Conservation (phyloP, 2,329 filamentous ascomycete genomes). For the Xylariaceae sp. region DNA sequence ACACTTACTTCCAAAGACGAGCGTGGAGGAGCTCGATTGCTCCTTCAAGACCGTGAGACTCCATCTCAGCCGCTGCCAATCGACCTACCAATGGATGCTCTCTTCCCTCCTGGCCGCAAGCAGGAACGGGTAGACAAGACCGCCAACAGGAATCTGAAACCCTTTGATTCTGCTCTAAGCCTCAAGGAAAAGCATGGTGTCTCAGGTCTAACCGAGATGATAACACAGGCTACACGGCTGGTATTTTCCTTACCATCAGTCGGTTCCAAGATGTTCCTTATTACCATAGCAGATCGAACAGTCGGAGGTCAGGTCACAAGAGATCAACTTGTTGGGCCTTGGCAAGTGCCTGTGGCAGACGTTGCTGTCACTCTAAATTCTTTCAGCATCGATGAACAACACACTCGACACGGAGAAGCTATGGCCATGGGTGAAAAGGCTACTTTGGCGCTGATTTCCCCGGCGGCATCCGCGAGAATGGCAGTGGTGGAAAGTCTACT, state of each 20-base stretch:
- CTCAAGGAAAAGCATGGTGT: conserved; percentile 61
- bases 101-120: conserved; percentile 29
- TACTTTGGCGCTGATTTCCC: conserved; percentile 76
- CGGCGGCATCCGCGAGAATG: conserved; percentile 90
- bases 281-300: conserved; percentile 90
- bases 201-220: conserved; percentile 47
- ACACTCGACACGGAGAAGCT: conserved; percentile 78
- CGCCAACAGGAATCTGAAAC: conserved; percentile 17
- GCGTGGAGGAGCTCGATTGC: conserved; percentile 62
- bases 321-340: conserved; percentile 94
- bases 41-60: conserved; percentile 45
- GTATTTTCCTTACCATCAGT: conserved; percentile 83
- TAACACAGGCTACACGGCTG: conserved; percentile 65
- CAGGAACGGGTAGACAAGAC: conserved; percentile 27
- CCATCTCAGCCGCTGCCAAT: conserved; percentile 27
- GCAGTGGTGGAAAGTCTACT: conserved; percentile 89
- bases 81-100: conserved; percentile 29
- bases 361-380: conserved; percentile 87
- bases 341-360: conserved; percentile 91
- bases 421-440: conserved; percentile 60
- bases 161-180: conserved; percentile 62
- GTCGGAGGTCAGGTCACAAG: conserved; percentile 83
- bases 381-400: conserved; percentile 60
- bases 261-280: conserved; percentile 94
- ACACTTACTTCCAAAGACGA: conserved; percentile 60